Evolutionary conservation across 768 basidiomycete genomes (phyloP), one percentile per base, ranked within the genome.

Genomic region (Leucocoprinus leucothites): DNA sequence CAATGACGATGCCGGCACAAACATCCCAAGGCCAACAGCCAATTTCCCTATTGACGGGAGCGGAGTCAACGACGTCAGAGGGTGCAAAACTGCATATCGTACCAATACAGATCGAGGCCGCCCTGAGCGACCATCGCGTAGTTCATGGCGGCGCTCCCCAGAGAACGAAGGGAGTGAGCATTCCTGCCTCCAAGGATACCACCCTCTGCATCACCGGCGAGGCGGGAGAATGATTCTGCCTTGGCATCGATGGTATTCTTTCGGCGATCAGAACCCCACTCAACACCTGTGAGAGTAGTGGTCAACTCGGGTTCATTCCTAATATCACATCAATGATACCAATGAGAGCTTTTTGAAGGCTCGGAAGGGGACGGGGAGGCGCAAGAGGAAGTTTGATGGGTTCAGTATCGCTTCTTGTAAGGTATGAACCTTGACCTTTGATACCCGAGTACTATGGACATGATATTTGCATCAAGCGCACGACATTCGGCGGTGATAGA

Each of bases 1-100:
- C 88, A 57, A 98, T 95, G 61, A 96, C 86, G 11, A 91, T 85
- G 0, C 94, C 96, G 2, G 96, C 94, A 61, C 87, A 92, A 41
- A 95, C 88, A 68, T 95, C 91, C 94, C 92, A 95, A 13, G 89
- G 83, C 76, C 77, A 80, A 59, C 79, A 81, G 21, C 93, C 93
- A 58, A 94, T 87, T 68, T 93, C 90, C 87, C 88, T 89, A 13
- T 38, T 38, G 16, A 13, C 38, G 31, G 31, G 14, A 34, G 28
- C 47, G 26, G 31, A 3, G 31, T 31, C 31, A 31, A 13, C 22
- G 16, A 21, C 13, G 16, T 44, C 24, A 40, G 18, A 16, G n/a
- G 13, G 26, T 18, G 28, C n/a, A 11, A 24, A 47, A 26, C n/a
- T 3, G 3, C 16, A 47, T 45, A 50, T 68, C 80, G 58, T 59